Base-by-base conservation (phyloP, 768 basidiomycete genomes). In the Termitomyces heimii region DNA sequence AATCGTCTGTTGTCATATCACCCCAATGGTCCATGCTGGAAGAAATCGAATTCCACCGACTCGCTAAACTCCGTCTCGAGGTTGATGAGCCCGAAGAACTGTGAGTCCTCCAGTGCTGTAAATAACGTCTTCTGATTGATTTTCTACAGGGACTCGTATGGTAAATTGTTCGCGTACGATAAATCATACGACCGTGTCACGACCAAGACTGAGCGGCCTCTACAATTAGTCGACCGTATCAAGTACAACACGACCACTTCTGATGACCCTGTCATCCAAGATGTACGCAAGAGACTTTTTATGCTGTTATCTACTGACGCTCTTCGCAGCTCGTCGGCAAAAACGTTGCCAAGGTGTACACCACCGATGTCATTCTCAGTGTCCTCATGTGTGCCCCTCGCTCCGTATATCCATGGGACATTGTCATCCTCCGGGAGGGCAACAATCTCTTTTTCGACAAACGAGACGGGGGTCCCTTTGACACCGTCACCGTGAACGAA, bases 371-470 rank as follows among this genome's bases (percentile, higher is more conserved):
- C 63, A 97, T 99, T 65, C 84, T 99, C 55, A 88, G 89, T 59
- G 89, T 95, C 29, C 82, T 99, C 62, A 99, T 99, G 97, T 92
- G 90, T 61, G 91, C 96, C 8, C 86, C 94, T 10, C 82, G 97
- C 63, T 94, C 94, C 13, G 93, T 95, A 58, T 94, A 97, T 73
- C 95, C 96, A 5, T 99, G 97, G 97, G 97, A 99, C 68, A 94
- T 99, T 53, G 90, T 99, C 60, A 89, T 98, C 64, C 80, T 92
- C 31, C 88, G 93, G 31, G 94, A 97, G 68, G 95, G 94, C 42
- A 86, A 94, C 76, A 91, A 86, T 68, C 75, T 99, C 9, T 98
- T 90, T 80, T 83, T 99, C 62, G 97, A 99, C 79, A 98, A 98
- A 75, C 90, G 97, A 58, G 92, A 94, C 69, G 95, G 94, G 16